These are phyloP conservation scores for Blastobotrys apis DNA, from an alignment of 1,139 yeast species.

Conservation along the genomic window DNA sequence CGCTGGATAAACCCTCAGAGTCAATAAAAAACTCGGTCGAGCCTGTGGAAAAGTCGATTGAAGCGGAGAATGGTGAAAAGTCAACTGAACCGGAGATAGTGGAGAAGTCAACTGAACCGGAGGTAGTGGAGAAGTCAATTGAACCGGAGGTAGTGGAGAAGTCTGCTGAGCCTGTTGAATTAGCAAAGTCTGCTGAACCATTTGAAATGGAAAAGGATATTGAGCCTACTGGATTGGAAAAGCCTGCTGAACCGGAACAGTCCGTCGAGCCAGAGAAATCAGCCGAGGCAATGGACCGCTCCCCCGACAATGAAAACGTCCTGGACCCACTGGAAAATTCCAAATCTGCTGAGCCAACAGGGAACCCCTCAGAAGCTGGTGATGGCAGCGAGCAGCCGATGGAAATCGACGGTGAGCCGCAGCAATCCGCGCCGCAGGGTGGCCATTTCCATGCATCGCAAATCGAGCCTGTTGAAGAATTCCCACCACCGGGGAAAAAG, in stretches of 20 bases:
- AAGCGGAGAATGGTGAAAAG: background rate
- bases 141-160: constrained; percentile 8
- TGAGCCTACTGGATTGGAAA: no score
- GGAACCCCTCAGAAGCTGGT: background rate
- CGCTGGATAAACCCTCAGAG: background rate
- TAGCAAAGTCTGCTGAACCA: no score
- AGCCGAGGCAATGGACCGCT: background rate
- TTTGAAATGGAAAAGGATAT: no score
- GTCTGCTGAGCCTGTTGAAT: background rate
- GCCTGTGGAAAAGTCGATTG: no score
- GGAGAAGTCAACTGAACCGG: constrained; percentile 4
- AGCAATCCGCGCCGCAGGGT: background rate
- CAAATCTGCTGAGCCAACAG: background rate
- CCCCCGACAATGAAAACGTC: background rate
- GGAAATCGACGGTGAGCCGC: background rate
- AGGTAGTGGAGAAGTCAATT: constrained; percentile 7
- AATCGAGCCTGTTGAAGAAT: constrained; percentile 7
- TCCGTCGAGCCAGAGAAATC: background rate
- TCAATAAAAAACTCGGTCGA: no score
- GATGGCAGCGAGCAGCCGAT: background rate
- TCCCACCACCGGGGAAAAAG: background rate
- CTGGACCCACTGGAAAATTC: background rate
- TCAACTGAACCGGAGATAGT: constrained; percentile 2
- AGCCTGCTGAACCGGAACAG: constrained; percentile 2
- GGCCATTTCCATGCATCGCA: constrained; percentile 8